Evolutionary conservation across 352 stramenopile genomes (phyloP), one percentile per base, ranked within the genome.

Genomic region (Globisporangium cystogenes): DNA sequence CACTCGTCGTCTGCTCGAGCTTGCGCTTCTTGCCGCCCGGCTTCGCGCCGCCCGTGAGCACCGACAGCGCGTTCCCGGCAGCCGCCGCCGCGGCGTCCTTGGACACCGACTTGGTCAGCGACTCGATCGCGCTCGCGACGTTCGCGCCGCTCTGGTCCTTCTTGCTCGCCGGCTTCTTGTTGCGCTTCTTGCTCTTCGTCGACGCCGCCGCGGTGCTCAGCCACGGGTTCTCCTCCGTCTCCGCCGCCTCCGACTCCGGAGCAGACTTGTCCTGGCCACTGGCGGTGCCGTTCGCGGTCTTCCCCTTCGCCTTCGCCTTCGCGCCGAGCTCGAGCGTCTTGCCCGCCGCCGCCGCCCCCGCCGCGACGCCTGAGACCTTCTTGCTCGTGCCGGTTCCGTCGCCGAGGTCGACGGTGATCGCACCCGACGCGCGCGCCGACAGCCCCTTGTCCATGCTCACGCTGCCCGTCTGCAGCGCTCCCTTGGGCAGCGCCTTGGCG

Each of bases 391-490:
- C 47, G 14, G 39, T 40, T 37, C 67, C 74, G 15, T 86, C 67
- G 8, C 72, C 84, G n/a, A 95, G 68, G 31, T 94, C 73, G 24
- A 95, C 72, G 5, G 84, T 70, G 53, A 95, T 84, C 6, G 75
- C 56, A 6, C 72, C 70, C 0, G 76, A 74, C 10, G 85, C 74
- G 45, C 76, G 81, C 43, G 85, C 78, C 23, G 74, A 85, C 16
- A 91, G 55, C 11, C 77, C 68, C 27, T 72, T 77, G 58, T 89
- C 78, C 73, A 93, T 92, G 52, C 76, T 85, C 27, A 93, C 81
- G 31, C 39, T 70, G 10, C 70, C 62, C 1, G 74, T 87, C 55
- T 91, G 78, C 46, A 86, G 49, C 5, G 76, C 64, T 3, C 77
- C 76, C 41, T 68, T 56, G 3, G 77, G 67, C 48, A 91, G 54